Evolutionary conservation across 2,329 filamentous ascomycete genomes (phyloP).

Genomic region (Aspergillus sp.): DNA sequence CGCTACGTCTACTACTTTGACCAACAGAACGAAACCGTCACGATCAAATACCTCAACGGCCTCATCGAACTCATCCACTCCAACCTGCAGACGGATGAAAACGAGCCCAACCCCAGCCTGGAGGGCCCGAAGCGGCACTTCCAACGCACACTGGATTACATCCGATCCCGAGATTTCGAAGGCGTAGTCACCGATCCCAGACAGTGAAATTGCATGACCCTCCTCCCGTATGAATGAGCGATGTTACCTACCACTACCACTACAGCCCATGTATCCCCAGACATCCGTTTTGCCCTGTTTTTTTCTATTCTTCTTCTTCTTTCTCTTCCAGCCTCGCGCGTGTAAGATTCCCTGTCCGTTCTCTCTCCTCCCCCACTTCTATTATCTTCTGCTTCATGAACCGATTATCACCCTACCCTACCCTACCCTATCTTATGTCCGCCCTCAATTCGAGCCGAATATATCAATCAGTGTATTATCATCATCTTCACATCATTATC

Average conservation of each 20-base stretch:
- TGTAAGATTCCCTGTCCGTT: conserved; percentile 11
- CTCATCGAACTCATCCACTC: conserved; percentile 98
- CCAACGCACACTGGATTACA: conserved; percentile 90
- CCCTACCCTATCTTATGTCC: background rate
- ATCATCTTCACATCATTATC: background rate
- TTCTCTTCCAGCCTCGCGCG: background rate
- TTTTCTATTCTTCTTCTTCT: background rate
- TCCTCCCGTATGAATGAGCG: conserved; percentile 2
- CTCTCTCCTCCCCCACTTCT: background rate
- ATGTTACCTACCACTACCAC: conserved; percentile 7
- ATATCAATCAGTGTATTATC: conserved; percentile 10
- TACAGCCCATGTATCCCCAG: background rate
- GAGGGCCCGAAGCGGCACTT: conserved; percentile 94
- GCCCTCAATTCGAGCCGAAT: background rate
- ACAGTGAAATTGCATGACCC: conserved; percentile 29
- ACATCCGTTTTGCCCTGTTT: background rate
- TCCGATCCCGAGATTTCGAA: conserved; percentile 86
- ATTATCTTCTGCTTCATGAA: background rate
- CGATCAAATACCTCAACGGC: conserved; percentile 95
- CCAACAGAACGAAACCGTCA: conserved; percentile 97
- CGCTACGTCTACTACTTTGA: conserved; percentile 99
- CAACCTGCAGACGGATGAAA: conserved; percentile 82
- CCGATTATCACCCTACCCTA: background rate
- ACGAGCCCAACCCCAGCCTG: conserved; percentile 65
- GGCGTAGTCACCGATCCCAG: conserved; percentile 75